Evolutionary conservation across 345 rosid species (phyloP).

Genomic region (Ceriops zippeliana): DNA sequence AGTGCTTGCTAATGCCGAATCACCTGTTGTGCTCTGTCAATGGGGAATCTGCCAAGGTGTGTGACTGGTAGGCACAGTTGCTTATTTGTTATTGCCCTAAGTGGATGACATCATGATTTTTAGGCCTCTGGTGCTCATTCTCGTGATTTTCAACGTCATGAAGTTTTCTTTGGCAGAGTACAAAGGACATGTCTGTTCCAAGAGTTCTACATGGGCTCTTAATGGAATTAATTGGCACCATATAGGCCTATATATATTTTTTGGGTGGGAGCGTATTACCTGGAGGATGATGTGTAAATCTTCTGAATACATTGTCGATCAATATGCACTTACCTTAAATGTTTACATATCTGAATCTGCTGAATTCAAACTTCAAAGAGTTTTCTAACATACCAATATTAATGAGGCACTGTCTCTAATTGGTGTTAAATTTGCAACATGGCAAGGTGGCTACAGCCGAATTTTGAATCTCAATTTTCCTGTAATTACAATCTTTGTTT

Average conservation of each 20-base stretch:
- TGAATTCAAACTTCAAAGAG: neutral
- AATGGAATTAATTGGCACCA: constrained; percentile 1
- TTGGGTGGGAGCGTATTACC: neutral
- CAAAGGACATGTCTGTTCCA: neutral
- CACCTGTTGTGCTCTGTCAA: neutral
- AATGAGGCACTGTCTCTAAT: constrained; percentile 2
- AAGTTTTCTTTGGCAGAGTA: neutral
- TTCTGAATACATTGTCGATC: neutral
- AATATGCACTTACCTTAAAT: neutral
- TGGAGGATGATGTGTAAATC: neutral
- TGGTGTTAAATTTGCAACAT: constrained; percentile 10
- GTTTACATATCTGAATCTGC: constrained; percentile 6
- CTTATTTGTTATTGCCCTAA: neutral
- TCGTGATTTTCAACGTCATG: neutral
- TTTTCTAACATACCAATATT: constrained; percentile 12
- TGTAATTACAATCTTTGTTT: constrained; percentile 7
- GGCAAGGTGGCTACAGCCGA: constrained; percentile 9
- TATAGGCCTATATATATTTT: neutral
- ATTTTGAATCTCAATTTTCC: constrained; percentile 13
- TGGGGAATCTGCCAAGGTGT: neutral
- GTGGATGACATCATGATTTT: neutral
- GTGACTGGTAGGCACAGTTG: neutral
- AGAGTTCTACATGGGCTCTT: neutral
- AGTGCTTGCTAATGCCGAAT: neutral
- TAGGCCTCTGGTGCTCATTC: neutral